Conservation (phyloP, 78 protist species). For the Dictyostelium firmibasis region DNA sequence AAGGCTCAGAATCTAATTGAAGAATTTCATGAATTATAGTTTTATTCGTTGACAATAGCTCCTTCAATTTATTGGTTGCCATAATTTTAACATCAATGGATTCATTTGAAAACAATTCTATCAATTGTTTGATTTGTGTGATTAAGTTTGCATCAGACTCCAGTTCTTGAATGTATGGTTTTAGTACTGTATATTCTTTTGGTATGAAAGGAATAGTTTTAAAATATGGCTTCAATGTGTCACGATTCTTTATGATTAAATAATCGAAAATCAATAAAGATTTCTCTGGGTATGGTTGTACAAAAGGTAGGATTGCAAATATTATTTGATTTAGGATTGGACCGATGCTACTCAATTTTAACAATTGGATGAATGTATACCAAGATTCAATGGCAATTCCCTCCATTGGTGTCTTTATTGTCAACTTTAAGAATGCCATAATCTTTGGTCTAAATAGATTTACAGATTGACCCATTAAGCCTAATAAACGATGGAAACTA, state of each 20-base stretch:
- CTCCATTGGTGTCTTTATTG: constrained; percentile 47
- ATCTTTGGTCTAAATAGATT: constrained; percentile 68
- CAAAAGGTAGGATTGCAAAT: constrained; percentile 10
- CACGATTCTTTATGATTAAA: constrained; percentile 20
- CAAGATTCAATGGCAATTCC: constrained; percentile 32
- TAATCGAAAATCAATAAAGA: constrained; percentile 21
- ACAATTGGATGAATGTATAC: constrained; percentile 36
- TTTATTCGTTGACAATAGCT: neutral
- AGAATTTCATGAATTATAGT: constrained; percentile 1
- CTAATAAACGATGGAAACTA: neutral
- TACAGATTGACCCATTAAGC: neutral
- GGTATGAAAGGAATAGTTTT: constrained; percentile 69
- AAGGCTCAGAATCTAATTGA: neutral
- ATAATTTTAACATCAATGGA: constrained; percentile 1
- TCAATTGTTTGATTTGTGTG: neutral
- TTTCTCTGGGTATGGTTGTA: neutral
- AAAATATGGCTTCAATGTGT: neutral
- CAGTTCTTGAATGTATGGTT: neutral
- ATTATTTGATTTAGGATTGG: constrained; percentile 50
- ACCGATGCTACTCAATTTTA: constrained; percentile 49
- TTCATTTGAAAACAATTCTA: constrained; percentile 41
- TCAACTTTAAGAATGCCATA: constrained; percentile 61
- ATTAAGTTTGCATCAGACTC: neutral
- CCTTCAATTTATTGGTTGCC: constrained; percentile 19
- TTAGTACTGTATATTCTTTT: neutral